Evolutionary conservation across 2,329 filamentous ascomycete genomes (phyloP).

Genomic region (Colletotrichum liaoningense): DNA sequence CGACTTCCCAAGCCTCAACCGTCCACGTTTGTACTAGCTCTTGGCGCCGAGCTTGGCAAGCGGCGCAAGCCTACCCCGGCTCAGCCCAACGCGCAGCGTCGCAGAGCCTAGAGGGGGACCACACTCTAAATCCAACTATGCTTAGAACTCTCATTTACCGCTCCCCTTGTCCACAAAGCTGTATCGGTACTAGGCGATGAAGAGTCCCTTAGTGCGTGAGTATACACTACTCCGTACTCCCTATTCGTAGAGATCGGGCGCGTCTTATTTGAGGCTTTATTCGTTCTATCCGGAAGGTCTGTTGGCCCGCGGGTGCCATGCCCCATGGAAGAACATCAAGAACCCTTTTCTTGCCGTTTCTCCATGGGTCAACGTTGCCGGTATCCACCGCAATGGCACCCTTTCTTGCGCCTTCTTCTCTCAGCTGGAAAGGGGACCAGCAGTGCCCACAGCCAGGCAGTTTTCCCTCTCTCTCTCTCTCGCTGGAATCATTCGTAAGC

Average conservation of each 20-base stretch:
- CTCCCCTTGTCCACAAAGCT: background rate
- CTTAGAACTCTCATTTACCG: background rate
- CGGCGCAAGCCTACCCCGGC: background rate
- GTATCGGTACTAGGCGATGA: background rate
- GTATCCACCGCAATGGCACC: background rate
- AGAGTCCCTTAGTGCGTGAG: background rate
- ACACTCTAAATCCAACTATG: background rate
- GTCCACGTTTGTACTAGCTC: background rate
- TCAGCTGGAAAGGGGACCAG: constrained; percentile 15
- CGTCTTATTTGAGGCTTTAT: too few species aligned
- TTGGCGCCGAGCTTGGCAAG: background rate
- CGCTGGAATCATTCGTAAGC: constrained; percentile 1
- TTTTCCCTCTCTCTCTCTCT: background rate
- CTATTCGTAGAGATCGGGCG: background rate
- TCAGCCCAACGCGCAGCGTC: background rate
- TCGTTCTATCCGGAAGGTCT: background rate
- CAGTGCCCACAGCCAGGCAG: too few species aligned
- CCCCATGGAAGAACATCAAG: background rate
- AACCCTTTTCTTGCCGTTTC: background rate
- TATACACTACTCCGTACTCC: background rate
- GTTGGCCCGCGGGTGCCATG: background rate
- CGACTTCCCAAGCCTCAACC: background rate
- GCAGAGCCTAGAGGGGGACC: background rate
- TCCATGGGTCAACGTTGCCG: background rate
- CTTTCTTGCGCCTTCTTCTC: constrained; percentile 24